Conservation (phyloP, 2,329 filamentous ascomycete species). For the Ophiocordyceps camponoti-floridani region DNA sequence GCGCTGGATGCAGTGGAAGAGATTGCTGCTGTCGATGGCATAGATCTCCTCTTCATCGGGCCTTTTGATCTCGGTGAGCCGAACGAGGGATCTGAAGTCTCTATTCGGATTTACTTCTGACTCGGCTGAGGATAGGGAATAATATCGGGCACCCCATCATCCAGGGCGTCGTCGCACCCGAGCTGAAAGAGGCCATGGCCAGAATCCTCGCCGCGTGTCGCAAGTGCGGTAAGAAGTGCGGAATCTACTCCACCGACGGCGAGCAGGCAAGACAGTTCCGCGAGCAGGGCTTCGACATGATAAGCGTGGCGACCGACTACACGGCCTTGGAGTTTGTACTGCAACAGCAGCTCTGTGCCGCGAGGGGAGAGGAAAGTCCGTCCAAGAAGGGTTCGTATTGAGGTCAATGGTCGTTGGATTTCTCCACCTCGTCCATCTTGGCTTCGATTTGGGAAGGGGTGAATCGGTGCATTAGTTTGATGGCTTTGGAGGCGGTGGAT, state of each 20-base stretch:
- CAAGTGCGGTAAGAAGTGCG: conserved; percentile 47
- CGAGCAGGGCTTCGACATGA: conserved; percentile 42
- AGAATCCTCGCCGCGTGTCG: conserved; percentile 38
- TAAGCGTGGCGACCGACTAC: conserved; percentile 38
- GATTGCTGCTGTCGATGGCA: conserved; percentile 39
- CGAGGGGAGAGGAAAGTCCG: conserved; percentile 20
- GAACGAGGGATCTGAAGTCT: background rate
- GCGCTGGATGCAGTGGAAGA: conserved; percentile 41
- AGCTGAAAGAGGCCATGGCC: conserved; percentile 40
- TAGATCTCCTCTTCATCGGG: conserved; percentile 48
- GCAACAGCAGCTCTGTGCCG: conserved; percentile 26
- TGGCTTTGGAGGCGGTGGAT: conserved; percentile 35
- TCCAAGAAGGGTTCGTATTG: conserved; percentile 23
- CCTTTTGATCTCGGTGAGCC: conserved; percentile 41
- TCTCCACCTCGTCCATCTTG: conserved; percentile 46
- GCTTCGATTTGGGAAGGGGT: conserved; percentile 45
- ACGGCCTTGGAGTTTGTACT: conserved; percentile 27
- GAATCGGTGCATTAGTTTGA: conserved; percentile 67
- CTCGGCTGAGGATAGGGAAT: conserved; percentile 20
- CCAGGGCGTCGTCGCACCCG: conserved; percentile 37
- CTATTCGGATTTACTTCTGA: background rate
- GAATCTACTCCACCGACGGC: conserved; percentile 38
- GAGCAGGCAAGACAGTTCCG: conserved; percentile 36
- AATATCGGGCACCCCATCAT: conserved; percentile 45
- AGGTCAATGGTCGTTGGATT: conserved; percentile 3